Base-by-base conservation (phyloP, 1,139 yeast species). In the Yamadazyma triangularis region DNA sequence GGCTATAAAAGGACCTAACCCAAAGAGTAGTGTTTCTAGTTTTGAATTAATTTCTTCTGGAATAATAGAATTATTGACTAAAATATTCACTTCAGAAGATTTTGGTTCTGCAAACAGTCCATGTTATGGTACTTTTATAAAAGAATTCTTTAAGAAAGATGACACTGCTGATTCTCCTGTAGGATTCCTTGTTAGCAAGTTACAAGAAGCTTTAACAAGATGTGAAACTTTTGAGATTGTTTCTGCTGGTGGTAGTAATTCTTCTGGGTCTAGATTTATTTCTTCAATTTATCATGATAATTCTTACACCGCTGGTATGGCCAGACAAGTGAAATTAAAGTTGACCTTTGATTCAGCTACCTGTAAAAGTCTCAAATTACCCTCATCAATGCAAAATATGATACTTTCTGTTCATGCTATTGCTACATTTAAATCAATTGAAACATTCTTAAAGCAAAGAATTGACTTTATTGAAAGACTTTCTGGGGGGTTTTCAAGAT, bases 321-420 rank as follows among this genome's bases (percentile, higher is more conserved):
- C 91, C 0, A 79, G 77, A 40, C 95, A 86, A 50, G 62, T 88
- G 25, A 77, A 77, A 38, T 47, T 88, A 9, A 73, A 69, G 38
- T 62, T 88, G 13, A 53, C 52, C 2, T 53, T 53, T n/a, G 60
- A 51, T 7, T 50, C 45, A 8, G 15, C 13, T n/a, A 66, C 66
- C 0, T 82, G 83, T 40, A 60, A 51, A 34, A 34, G 34, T 15
- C 42, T 47, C 8, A 40, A 40, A 19, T 35, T 58, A 1, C 64
- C 70, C 1, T 47, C 54, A 1, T 50, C 48, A 6, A 47, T 64
- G 42, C 61, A 61, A 23, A 61, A 63, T 23, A 50, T 80, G 47
- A 58, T 77, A 21, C 59, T 88, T 13, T 72, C 89, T 12, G 84
- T 85, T n/a, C 96, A 88, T 51, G 95, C 95, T 0, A 80, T 88